Evolutionary conservation across 768 basidiomycete species (phyloP).

Genomic region (Strobilomyces confusus): DNA sequence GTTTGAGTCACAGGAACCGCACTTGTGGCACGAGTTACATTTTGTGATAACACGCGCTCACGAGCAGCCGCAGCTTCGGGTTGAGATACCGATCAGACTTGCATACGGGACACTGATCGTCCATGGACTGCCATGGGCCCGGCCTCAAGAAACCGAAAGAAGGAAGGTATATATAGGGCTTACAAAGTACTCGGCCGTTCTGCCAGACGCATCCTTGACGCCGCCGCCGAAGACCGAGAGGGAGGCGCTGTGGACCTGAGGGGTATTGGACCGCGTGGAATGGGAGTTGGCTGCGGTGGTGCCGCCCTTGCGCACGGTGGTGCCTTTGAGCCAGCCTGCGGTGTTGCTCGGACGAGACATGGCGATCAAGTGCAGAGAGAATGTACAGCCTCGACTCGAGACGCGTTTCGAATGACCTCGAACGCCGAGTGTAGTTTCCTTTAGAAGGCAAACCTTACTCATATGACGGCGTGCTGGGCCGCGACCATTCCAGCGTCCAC

Average conservation of each 20-base stretch:
- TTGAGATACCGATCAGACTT: constrained; percentile 95
- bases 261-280: constrained; percentile 60
- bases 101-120: constrained; percentile 96
- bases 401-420: background rate
- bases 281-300: constrained; percentile 37
- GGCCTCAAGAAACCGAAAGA: constrained; percentile 9
- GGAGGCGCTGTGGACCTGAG: constrained; percentile 68
- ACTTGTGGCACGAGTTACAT: constrained; percentile 52
- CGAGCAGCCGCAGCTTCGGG: constrained; percentile 87
- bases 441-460: no score
- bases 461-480: no score
- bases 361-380: background rate
- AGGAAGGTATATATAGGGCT: constrained; percentile 24
- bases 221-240: constrained; percentile 76
- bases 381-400: no score
- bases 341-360: constrained; percentile 32
- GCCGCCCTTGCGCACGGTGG: constrained; percentile 68
- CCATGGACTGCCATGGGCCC: constrained; percentile 56
- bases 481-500: no score
- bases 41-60: constrained; percentile 98
- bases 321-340: constrained; percentile 64
- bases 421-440: no score
- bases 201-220: constrained; percentile 81
- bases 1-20: constrained; percentile 8
- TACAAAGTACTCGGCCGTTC: constrained; percentile 79